phyloP scores from a whole-genome alignment of 192 early-diverging fungal genomes.

The Coemansia nantahalensis region DNA sequence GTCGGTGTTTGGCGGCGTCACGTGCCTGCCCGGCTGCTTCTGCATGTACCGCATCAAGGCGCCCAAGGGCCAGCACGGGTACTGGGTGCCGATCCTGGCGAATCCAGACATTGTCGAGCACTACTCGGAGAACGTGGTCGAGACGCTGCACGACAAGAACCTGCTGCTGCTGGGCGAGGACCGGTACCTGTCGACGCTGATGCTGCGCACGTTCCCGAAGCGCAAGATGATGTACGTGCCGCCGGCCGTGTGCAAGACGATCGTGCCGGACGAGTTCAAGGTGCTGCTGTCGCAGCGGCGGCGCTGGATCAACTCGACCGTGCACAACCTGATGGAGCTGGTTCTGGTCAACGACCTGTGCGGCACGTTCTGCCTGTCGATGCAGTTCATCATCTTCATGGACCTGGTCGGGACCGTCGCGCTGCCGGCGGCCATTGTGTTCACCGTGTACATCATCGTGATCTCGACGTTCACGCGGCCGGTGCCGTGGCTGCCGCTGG shows the following conservation, averaged over 20 bases:
- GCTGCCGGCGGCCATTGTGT: constrained; percentile 86
- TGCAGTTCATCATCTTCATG: constrained; percentile 97
- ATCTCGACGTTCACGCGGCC: constrained; percentile 59
- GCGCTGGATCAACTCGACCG: constrained; percentile 96
- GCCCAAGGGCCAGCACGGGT: constrained; percentile 69
- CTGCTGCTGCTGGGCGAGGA: constrained; percentile 92
- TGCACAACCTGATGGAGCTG: constrained; percentile 86
- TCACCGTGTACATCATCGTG: constrained; percentile 81
- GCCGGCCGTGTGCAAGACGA: constrained; percentile 87
- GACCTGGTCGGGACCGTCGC: constrained; percentile 90
- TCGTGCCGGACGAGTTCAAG: constrained; percentile 84
- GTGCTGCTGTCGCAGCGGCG: constrained; percentile 81
- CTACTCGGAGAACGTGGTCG: constrained; percentile 82
- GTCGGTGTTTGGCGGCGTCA: constrained; percentile 82
- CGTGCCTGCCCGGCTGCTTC: constrained; percentile 82
- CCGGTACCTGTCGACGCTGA: constrained; percentile 92
- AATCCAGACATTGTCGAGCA: constrained; percentile 82
- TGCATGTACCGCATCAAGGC: constrained; percentile 86
- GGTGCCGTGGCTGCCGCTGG: constrained; percentile 60
- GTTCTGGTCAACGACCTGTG: constrained; percentile 81
- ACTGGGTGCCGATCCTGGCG: constrained; percentile 82
- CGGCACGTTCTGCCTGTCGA: constrained; percentile 84
- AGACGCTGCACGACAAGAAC: constrained; percentile 93
- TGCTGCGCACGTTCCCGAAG: constrained; percentile 91
- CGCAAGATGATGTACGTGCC: constrained; percentile 95